Evolutionary conservation across 2,329 filamentous ascomycete genomes (phyloP), one percentile per base, ranked within the genome.

Genomic region (Periconia sp.): DNA sequence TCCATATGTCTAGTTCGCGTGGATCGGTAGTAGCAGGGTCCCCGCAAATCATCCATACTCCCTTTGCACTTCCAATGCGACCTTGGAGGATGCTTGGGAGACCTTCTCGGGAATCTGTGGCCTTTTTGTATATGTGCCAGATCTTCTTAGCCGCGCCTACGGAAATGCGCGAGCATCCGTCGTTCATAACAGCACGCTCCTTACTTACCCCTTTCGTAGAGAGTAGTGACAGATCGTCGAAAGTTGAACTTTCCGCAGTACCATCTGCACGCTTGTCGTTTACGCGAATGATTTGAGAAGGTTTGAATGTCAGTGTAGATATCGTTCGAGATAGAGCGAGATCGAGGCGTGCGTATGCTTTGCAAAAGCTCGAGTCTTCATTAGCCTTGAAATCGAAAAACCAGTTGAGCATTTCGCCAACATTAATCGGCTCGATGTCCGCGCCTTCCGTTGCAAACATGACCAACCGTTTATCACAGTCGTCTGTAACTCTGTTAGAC

Each of bases 21-120:
- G 60, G 50, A 1, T 79, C 73, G 1, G 73, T 73, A 0, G 70
- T 70, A 23, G 82, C 79, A 0, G 75, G 64, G 3, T 76, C 68
- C 0, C 78, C 75, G 58, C 88, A 85, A 6, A 87, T 71, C 45
- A 88, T 79, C 89, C 89, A 92, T 59, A 92, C 78, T 0, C 90
- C 90, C 68, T 93, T 93, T 0, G 87, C 87, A 17, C 87, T 84
- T 10, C 85, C 87, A 35, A 92, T 82, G 0, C 90, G 82, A 1
- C 78, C 89, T 69, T 93, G 90, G 0, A 83, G 85, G 0, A 81
- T 86, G 33, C 83, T 82, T 0, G 88, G 88, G 82, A 54, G 90
- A 77, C 13, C 89, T 78, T n/a, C 79, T 83, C 69, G 91, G 0
- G 81, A 84, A 14, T 81, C 81, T 0, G 87, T 70, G 0, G 67